Base-by-base conservation (phyloP, 768 basidiomycete genomes). In the Serendipita sp. region DNA sequence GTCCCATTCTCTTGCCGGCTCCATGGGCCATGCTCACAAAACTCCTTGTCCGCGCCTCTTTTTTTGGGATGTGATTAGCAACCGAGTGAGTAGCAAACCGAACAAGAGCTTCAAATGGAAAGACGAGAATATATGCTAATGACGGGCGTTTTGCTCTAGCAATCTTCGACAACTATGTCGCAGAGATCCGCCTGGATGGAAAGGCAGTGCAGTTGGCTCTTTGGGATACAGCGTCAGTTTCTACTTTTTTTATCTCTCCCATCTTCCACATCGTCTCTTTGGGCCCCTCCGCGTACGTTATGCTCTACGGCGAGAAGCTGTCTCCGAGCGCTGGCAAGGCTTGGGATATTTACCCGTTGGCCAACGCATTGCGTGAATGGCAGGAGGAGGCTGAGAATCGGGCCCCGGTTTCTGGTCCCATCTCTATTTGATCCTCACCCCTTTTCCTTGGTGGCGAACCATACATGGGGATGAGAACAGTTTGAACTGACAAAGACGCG, bases 101-200 rank as follows among this genome's bases (percentile, higher is more conserved):
- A 14, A 63, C 66, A 48, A 60, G 42, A 42, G 62, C 56, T 65
- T 62, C 64, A 66, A 67, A 60, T 63, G 33, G 65, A 53, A 38
- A 66, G 62, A 61, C 34, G 65, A 67, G 69, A 56, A 33, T 61
- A 31, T 48, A 45, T 53, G 48, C 48, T 65, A 51, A 65, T 41
- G 45, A 16, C 17, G 5, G 7, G 7, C 14, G 7, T 38, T 38
- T 38, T 14, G 5, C 66, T 42, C 62, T 65, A 94, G 93, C 93
- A 67, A 88, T 97, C 60, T 97, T 97, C 70, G 94, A 97, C 74
- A 99, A 98, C 71, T 97, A 95, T 75, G 95, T 98, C 66, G 95
- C 96, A 51, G 96, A 99, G 78, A 97, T 99, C 70, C 80, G 91
- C 68, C 78, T 99, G 61, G 96, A 99, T 74, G 93, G 93, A 67